These are phyloP conservation scores for Juglanconis sp. DNA, from an alignment of 2,329 filamentous ascomycete genomes.

Conservation along the genomic window DNA sequence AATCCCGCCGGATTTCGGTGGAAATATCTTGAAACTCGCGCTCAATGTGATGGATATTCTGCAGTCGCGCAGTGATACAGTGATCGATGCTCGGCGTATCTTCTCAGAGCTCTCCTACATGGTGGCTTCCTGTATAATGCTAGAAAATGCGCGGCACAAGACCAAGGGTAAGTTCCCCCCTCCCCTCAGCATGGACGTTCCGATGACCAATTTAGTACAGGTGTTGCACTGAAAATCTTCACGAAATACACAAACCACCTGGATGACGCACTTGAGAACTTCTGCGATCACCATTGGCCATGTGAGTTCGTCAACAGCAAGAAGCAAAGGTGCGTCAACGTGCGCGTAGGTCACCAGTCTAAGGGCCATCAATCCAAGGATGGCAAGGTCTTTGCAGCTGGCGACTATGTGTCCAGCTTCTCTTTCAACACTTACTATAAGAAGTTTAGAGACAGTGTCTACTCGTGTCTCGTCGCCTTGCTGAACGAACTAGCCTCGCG, in stretches of 20 bases:
- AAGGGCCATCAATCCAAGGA: constrained; percentile 43
- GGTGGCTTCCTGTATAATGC: constrained; percentile 49
- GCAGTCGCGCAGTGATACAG: background rate
- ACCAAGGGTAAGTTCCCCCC: constrained; percentile 22
- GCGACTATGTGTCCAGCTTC: constrained; percentile 37
- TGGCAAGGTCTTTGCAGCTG: constrained; percentile 40
- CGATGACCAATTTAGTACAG: background rate
- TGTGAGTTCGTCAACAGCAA: constrained; percentile 33
- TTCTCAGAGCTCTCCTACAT: constrained; percentile 43
- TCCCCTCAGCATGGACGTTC: too few species aligned
- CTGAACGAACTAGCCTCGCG: constrained; percentile 20
- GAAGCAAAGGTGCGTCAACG: constrained; percentile 35
- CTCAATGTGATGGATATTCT: constrained; percentile 8
- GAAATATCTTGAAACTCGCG: constrained; percentile 47
- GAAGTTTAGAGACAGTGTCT: constrained; percentile 26
- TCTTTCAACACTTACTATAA: constrained; percentile 26
- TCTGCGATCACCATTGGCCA: constrained; percentile 42
- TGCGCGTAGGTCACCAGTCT: constrained; percentile 29
- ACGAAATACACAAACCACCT: constrained; percentile 39
- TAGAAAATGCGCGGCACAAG: constrained; percentile 39
- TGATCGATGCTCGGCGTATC: constrained; percentile 30
- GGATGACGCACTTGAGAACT: constrained; percentile 40
- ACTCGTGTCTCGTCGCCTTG: constrained; percentile 26
- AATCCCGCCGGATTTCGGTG: constrained; percentile 45
- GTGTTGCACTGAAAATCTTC: constrained; percentile 31